These are phyloP conservation scores for Eimeria zaria DNA, from an alignment of 169 alveolate genomes.

Conservation along the genomic window DNA sequence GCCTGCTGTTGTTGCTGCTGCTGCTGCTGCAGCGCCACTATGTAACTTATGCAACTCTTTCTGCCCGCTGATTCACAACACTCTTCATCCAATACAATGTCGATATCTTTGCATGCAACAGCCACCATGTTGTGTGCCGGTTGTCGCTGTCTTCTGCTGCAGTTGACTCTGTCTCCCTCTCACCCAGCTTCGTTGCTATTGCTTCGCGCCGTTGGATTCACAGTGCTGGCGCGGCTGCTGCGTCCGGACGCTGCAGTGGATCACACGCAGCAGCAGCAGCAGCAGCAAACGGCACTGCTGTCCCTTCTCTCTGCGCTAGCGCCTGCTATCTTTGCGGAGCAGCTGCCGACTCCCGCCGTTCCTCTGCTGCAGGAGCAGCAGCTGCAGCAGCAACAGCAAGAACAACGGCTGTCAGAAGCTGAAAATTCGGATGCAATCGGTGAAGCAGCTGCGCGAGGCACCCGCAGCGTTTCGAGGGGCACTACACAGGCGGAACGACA, in stretches of 20 bases:
- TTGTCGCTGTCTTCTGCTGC: constrained; percentile 18
- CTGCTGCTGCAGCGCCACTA: not conserved
- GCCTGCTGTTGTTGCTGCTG: not conserved
- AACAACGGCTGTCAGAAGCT: constrained; percentile 4
- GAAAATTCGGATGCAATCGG: not conserved
- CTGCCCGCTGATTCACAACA: not conserved
- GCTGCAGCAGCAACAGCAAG: constrained; percentile 9
- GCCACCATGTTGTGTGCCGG: not conserved
- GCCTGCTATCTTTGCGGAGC: constrained; percentile 75
- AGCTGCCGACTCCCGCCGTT: constrained; percentile 35
- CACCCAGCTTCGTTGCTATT: constrained; percentile 59
- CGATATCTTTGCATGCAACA: not conserved
- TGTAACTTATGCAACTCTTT: not conserved
- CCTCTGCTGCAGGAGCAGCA: constrained; percentile 28
- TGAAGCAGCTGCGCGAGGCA: not conserved
- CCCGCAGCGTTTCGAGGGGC: not conserved
- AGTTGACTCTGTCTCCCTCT: constrained; percentile 61
- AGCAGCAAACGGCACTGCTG: constrained; percentile 61
- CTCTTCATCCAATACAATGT: too few relatives aligned
- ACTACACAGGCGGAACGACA: not conserved
- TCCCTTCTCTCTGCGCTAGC: constrained; percentile 56
- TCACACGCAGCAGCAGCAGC: constrained; percentile 47
- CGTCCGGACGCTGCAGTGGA: constrained; percentile 43
- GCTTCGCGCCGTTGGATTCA: constrained; percentile 50
- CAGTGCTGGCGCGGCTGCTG: constrained; percentile 60